A percentile compares a stretch with the other conserved stretches of the same genome.
phyloP scores from a whole-genome alignment of 2,329 filamentous ascomycete genomes.

The Malbranchea cinnamomea region DNA sequence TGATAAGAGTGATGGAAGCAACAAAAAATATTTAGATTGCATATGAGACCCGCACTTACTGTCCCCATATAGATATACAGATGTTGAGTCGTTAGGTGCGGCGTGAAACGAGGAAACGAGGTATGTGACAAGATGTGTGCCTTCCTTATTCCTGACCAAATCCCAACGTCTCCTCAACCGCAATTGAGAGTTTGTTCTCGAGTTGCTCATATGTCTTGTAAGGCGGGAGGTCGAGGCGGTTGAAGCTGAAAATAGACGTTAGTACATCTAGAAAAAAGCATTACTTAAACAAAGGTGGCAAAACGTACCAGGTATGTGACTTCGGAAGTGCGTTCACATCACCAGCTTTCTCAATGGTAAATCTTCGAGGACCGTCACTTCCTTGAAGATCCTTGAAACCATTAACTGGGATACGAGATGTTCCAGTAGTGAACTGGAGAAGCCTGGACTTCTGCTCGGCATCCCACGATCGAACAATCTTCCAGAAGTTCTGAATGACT shows the following conservation, averaged over 20 bases:
- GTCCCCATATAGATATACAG: too few relatives aligned
- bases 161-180: slow-evolving; percentile 96
- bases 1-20: too few relatives aligned
- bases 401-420: slow-evolving; percentile 94
- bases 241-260: slow-evolving; percentile 51
- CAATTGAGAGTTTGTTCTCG: slow-evolving; percentile 82
- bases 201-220: slow-evolving; percentile 82
- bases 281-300: slow-evolving; percentile 1
- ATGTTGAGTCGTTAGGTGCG: too few relatives aligned
- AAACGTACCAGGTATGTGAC: slow-evolving; percentile 84
- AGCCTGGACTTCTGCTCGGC: slow-evolving; percentile 95
- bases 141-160: slow-evolving; percentile 84
- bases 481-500: slow-evolving; percentile 98
- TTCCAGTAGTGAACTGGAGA: slow-evolving; percentile 93
- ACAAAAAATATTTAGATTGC: too few relatives aligned
- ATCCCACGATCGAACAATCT: slow-evolving; percentile 86
- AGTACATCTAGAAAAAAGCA: slow-evolving; percentile 5
- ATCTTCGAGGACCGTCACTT: slow-evolving; percentile 83
- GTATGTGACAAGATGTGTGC: too few relatives aligned
- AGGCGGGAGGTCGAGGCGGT: slow-evolving; percentile 83
- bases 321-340: slow-evolving; percentile 85
- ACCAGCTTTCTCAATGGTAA: slow-evolving; percentile 96
- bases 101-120: slow-evolving; percentile 1
- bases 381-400: slow-evolving; percentile 98
- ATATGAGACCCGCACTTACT: too few relatives aligned